Conservation (phyloP, 495 filamentous ascomycete genomes). For the Astrocystis sublimbata region DNA sequence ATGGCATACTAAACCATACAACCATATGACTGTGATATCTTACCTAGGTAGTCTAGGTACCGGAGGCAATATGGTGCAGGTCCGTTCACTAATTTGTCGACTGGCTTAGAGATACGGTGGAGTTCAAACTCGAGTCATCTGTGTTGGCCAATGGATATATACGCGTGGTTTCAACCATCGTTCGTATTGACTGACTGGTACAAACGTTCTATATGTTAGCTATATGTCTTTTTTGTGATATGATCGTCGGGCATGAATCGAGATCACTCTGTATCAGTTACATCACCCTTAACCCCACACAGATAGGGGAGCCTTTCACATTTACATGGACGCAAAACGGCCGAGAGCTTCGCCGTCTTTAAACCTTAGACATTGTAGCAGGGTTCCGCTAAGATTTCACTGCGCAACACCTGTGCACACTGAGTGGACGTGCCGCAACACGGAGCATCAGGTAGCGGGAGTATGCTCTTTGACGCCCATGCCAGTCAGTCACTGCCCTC, state of each 20-base stretch:
- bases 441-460: slow-evolving; percentile 38
- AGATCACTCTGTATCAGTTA: slow-evolving; percentile 35
- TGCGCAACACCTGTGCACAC: slow-evolving; percentile 29
- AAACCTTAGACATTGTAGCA: slow-evolving; percentile 33
- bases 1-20: no score
- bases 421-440: slow-evolving; percentile 41
- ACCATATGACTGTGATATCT: slow-evolving; percentile 38
- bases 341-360: slow-evolving; percentile 29
- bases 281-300: slow-evolving; percentile 22
- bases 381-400: slow-evolving; percentile 36
- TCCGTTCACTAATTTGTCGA: slow-evolving; percentile 19
- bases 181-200: slow-evolving; percentile 40
- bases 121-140: slow-evolving; percentile 40
- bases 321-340: not conserved
- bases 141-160: slow-evolving; percentile 34
- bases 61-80: slow-evolving; percentile 28
- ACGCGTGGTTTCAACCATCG: slow-evolving; percentile 30
- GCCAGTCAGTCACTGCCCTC: slow-evolving; percentile 40
- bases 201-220: slow-evolving; percentile 33
- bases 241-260: slow-evolving; percentile 43
- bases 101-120: slow-evolving; percentile 40
- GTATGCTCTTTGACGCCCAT: slow-evolving; percentile 37
- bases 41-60: no score
- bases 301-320: slow-evolving; percentile 26
- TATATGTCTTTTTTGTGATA: slow-evolving; percentile 30